These are phyloP conservation scores for Termitomyces sp. DNA, from an alignment of 768 basidiomycete genomes.

Conservation along the genomic window DNA sequence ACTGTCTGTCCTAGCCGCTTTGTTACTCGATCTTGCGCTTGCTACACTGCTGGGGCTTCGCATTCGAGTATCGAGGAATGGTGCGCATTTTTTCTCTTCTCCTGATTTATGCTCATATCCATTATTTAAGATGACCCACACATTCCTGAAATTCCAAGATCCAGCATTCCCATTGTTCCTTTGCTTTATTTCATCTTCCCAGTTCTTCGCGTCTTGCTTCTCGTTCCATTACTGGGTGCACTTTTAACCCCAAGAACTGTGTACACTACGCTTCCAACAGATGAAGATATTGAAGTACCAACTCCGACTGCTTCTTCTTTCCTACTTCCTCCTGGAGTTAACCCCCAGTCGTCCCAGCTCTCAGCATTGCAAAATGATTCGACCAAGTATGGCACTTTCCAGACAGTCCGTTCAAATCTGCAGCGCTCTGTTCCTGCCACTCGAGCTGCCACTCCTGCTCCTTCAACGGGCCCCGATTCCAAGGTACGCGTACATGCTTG, in stretches of 20 bases:
- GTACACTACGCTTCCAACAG: constrained; percentile 49
- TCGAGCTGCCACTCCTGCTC: constrained; percentile 45
- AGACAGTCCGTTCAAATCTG: constrained; percentile 41
- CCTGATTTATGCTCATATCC: constrained; percentile 9
- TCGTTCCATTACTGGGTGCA: constrained; percentile 55
- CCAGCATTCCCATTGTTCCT: constrained; percentile 21
- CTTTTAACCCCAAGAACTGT: constrained; percentile 62
- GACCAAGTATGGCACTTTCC: constrained; percentile 78
- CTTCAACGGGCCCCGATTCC: constrained; percentile 32
- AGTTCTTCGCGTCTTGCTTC: constrained; percentile 59
- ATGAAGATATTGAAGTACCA: constrained; percentile 36
- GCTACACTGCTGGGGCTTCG: constrained; percentile 48
- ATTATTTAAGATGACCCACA: constrained; percentile 17
- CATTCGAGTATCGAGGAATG: constrained; percentile 28
- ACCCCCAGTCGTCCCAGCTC: constrained; percentile 40
- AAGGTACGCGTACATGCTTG: constrained; percentile 27
- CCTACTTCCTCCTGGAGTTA: constrained; percentile 48
- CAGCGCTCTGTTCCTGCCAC: constrained; percentile 54
- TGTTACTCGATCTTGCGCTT: constrained; percentile 58
- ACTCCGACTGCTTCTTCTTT: constrained; percentile 47
- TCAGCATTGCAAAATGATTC: constrained; percentile 34
- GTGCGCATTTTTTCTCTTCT: constrained; percentile 22
- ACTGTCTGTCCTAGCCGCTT: constrained; percentile 45
- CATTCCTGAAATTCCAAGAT: constrained; percentile 28
- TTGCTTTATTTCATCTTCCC: constrained; percentile 48